Evolutionary conservation across 129 eudicot species (phyloP).

Genomic region (Sambucus nigra): DNA sequence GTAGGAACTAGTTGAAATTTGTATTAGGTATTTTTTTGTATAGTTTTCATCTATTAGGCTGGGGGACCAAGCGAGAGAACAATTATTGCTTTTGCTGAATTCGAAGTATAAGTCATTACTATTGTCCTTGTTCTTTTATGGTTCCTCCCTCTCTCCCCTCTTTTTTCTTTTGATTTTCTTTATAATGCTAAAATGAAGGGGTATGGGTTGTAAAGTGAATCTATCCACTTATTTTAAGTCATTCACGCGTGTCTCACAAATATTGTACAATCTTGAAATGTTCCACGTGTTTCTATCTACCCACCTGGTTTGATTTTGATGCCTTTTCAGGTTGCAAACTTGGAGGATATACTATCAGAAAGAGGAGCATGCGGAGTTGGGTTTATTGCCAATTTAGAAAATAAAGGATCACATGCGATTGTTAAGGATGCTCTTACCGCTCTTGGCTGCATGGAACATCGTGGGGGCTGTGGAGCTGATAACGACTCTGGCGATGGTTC

Average conservation of each 20-base stretch:
- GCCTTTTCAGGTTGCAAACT: constrained; percentile 66
- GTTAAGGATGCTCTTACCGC: constrained; percentile 96
- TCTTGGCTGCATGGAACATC: constrained; percentile 99
- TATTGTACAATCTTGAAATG: not conserved
- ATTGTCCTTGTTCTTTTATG: not conserved
- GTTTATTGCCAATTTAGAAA: constrained; percentile 90
- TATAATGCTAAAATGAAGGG: not conserved
- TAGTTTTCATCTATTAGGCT: not conserved
- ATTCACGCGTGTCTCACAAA: not conserved
- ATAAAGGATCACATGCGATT: constrained; percentile 76
- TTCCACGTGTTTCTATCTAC: not conserved
- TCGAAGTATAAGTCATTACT: not conserved
- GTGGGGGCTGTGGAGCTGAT: constrained; percentile 99
- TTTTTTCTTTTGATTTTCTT: not conserved
- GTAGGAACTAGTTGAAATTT: not conserved
- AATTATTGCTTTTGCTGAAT: too few relatives aligned
- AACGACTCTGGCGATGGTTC: constrained; percentile 99
- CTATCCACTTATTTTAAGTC: not conserved
- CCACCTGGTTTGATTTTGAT: not conserved
- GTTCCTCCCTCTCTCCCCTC: not conserved
- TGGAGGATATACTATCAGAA: constrained; percentile 84
- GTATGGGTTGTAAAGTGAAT: not conserved
- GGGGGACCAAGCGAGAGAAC: too few relatives aligned
- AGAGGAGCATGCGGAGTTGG: constrained; percentile 99
- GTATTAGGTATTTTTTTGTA: not conserved